A percentile compares a stretch with the other conserved stretches of the same genome.
Evolutionary conservation across 495 filamentous ascomycete species (phyloP).

Genomic region (Penicillium paxilli): DNA sequence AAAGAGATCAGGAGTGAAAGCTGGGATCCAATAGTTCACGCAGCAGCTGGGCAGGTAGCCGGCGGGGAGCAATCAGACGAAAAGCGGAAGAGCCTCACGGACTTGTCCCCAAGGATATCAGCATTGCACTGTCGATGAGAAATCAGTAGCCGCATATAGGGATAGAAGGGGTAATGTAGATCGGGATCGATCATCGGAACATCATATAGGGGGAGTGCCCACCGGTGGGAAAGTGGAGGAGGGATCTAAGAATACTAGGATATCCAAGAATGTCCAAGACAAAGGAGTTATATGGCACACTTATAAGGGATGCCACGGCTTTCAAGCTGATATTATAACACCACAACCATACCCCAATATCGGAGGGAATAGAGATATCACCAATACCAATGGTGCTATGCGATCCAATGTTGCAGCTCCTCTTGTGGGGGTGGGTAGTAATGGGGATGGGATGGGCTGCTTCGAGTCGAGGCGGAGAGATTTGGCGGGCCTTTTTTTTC

Average conservation of each 20-base stretch:
- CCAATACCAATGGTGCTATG: background rate
- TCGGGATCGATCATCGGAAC: no score
- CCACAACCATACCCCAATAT: conserved; percentile 3
- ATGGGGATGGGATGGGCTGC: background rate
- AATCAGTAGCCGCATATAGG: background rate
- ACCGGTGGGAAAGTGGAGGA: background rate
- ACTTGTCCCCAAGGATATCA: conserved; percentile 22
- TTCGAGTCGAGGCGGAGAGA: conserved; percentile 1
- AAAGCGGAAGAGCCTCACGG: conserved; percentile 16
- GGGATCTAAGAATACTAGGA: background rate
- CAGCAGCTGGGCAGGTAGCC: background rate
- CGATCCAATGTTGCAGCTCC: background rate
- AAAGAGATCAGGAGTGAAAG: background rate
- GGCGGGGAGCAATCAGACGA: background rate
- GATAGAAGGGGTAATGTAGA: background rate
- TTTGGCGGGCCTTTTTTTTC: conserved; percentile 28
- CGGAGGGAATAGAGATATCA: background rate
- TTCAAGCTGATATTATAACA: no score
- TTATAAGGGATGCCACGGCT: conserved; percentile 19
- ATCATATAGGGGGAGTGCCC: background rate
- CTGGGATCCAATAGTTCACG: background rate
- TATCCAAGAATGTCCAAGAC: background rate
- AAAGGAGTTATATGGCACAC: conserved; percentile 10
- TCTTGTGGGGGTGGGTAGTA: no score
- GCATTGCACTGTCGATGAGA: conserved; percentile 24